Percentiles rank a stretch among this genome's conserved stretches.
These are phyloP conservation scores for Saururus chinensis DNA, from an alignment of 164 flowering plant genomes.

Conservation along the genomic window DNA sequence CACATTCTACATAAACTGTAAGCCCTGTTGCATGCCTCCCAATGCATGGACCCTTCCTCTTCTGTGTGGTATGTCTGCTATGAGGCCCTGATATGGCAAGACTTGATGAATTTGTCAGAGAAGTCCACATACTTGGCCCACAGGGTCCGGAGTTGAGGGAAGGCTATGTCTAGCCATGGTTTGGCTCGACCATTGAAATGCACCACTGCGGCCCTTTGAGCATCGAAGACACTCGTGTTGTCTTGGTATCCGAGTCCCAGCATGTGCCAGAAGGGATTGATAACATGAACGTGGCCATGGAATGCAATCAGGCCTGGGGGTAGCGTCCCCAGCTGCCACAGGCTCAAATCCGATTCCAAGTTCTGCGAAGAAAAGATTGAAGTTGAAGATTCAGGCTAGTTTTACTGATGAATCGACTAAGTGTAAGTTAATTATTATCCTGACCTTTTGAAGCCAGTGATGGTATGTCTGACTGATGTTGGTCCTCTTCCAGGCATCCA, in stretches of 20 bases:
- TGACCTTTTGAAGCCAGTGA: conserved; percentile 76
- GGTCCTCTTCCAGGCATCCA: conserved; percentile 83
- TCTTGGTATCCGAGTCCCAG: conserved; percentile 94
- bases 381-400: background rate
- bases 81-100: conserved; percentile 47
- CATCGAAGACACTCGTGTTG: conserved; percentile 60
- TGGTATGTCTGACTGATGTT: conserved; percentile 76
- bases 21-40: too few species aligned
- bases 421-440: background rate
- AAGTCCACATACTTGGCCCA: conserved; percentile 84
- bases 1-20: too few species aligned
- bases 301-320: conserved; percentile 96
- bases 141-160: conserved; percentile 57
- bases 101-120: conserved; percentile 63
- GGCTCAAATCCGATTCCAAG: conserved; percentile 78
- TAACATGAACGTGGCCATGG: conserved; percentile 70
- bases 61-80: too few species aligned
- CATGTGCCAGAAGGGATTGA: conserved; percentile 98
- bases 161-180: conserved; percentile 96
- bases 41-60: too few species aligned
- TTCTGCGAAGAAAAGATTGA: conserved; percentile 40
- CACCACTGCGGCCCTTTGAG: conserved; percentile 71
- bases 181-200: conserved; percentile 96
- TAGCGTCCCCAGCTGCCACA: conserved; percentile 93
- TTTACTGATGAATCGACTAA: background rate